A percentile compares a stretch with the other conserved stretches of the same genome.
These are phyloP conservation scores for Endogone sp. DNA, from an alignment of 192 early-diverging fungal genomes.

Conservation along the genomic window DNA sequence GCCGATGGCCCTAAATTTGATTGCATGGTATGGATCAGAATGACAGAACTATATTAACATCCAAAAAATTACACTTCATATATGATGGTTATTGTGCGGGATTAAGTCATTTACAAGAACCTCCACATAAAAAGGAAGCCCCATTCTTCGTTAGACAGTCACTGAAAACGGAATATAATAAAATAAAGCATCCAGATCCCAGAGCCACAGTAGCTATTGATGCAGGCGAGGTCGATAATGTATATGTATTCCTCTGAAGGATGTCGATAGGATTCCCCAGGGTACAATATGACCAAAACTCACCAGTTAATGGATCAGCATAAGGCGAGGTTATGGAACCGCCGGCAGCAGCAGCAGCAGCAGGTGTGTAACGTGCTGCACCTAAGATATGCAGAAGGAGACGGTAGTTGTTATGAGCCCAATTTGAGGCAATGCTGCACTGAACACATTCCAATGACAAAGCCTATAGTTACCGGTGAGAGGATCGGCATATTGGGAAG, in stretches of 20 bases:
- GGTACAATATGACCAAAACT: background rate
- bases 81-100: too few species aligned
- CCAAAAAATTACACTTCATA: too few species aligned
- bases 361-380: slow-evolving; percentile 58
- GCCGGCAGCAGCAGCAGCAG: slow-evolving; percentile 11
- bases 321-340: slow-evolving; percentile 11
- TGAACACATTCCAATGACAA: background rate
- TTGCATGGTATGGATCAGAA: too few species aligned
- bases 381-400: slow-evolving; percentile 35
- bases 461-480: slow-evolving; percentile 38
- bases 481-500: slow-evolving; percentile 39
- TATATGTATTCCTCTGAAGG: too few species aligned
- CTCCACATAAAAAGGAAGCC: too few species aligned
- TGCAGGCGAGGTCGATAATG: too few species aligned
- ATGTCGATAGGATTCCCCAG: slow-evolving; percentile 3
- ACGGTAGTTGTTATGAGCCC: background rate
- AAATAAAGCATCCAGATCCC: too few species aligned
- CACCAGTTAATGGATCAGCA: slow-evolving; percentile 66
- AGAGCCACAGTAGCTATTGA: too few species aligned
- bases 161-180: too few species aligned
- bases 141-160: too few species aligned
- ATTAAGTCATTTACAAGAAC: too few species aligned
- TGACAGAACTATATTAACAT: too few species aligned
- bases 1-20: background rate
- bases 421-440: background rate